A percentile compares a stretch with the other conserved stretches of the same genome.
Evolutionary conservation across 371 early-diverging fungal genomes (phyloP).

Genomic region (Sporodiniella umbellata): DNA sequence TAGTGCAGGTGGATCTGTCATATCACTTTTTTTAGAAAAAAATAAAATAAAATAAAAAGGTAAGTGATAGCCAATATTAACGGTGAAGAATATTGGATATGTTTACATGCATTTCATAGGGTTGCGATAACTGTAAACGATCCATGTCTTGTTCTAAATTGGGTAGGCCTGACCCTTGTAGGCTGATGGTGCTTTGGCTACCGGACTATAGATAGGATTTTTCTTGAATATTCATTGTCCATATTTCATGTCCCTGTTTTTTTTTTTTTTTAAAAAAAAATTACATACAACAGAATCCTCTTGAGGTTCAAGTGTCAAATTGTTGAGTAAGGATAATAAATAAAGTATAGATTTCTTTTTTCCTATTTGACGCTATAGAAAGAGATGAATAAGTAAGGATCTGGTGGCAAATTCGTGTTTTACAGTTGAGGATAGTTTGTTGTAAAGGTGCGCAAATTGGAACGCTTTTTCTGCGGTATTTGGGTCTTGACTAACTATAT

Average conservation of each 20-base stretch:
- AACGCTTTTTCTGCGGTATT: slow-evolving; percentile 50
- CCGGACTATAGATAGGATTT: background rate
- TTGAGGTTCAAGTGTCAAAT: slow-evolving; percentile 8
- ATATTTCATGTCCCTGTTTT: no score
- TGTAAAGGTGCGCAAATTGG: slow-evolving; percentile 63
- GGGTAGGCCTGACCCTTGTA: slow-evolving; percentile 9
- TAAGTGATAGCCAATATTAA: no score
- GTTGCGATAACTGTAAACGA: slow-evolving; percentile 20
- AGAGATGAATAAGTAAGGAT: no score
- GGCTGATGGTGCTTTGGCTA: background rate
- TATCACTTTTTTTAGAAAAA: no score
- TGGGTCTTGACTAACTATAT: slow-evolving; percentile 45
- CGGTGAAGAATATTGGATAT: slow-evolving; percentile 28
- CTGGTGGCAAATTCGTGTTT: no score
- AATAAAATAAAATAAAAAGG: no score
- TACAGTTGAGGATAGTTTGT: slow-evolving; percentile 59
- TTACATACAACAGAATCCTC: background rate
- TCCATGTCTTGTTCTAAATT: slow-evolving; percentile 4
- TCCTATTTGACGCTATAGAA: slow-evolving; percentile 35
- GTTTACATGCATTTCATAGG: slow-evolving; percentile 16
- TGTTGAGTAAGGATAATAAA: slow-evolving; percentile 57
- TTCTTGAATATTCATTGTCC: no score
- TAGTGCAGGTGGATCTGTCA: slow-evolving; percentile 31
- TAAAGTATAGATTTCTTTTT: slow-evolving; percentile 77
- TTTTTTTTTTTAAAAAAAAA: no score